Evolutionary conservation across 129 eudicot genomes (phyloP).

Genomic region (Helianthus tuberosus): DNA sequence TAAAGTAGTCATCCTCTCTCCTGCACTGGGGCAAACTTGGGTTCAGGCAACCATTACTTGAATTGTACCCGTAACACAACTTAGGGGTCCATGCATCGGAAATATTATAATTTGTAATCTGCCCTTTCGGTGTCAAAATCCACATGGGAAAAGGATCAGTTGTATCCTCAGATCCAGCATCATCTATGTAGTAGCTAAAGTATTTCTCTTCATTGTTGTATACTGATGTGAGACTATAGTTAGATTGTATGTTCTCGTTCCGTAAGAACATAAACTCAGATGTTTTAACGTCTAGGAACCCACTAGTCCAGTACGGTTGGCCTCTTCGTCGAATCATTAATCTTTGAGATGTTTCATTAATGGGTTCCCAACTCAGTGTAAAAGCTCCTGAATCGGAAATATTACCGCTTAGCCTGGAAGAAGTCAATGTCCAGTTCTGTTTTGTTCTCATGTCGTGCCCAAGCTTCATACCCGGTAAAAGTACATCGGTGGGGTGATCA

Average conservation of each 20-base stretch:
- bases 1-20: constrained; percentile 8
- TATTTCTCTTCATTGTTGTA: constrained; percentile 19
- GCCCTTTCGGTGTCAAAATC: constrained; percentile 25
- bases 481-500: no score
- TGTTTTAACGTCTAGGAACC: neutral
- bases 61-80: constrained; percentile 36
- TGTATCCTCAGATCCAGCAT: neutral
- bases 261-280: neutral
- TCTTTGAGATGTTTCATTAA: no score
- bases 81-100: constrained; percentile 8
- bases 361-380: no score
- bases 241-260: neutral
- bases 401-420: no score
- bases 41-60: constrained; percentile 27
- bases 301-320: constrained; percentile 19
- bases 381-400: no score
- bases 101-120: neutral
- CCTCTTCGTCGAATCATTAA: no score
- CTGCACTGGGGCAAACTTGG: constrained; percentile 29
- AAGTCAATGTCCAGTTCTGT: no score
- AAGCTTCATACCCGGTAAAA: no score
- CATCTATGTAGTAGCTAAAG: constrained; percentile 7
- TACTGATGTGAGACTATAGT: constrained; percentile 23
- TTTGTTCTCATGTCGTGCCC: no score
- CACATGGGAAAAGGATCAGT: neutral